Percentiles rank a stretch among this genome's conserved stretches.
Conservation (phyloP, 2,329 filamentous ascomycete genomes). For the Monosporascus sp. region DNA sequence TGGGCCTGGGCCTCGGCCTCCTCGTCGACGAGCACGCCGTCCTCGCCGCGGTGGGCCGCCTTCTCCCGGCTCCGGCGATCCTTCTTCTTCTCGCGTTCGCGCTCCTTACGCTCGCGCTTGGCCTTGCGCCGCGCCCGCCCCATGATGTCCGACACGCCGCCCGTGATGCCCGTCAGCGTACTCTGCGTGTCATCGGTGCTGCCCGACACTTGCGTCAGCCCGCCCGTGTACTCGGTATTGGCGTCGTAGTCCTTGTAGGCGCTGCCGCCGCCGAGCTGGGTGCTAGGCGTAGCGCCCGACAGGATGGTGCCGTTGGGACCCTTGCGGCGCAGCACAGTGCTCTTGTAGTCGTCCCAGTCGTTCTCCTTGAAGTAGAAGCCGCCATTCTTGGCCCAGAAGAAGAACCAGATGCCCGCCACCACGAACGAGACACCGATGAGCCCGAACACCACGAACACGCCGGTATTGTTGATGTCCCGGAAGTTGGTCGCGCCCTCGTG, state of each 20-base stretch:
- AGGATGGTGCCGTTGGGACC: constrained; percentile 86
- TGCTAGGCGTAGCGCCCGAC: constrained; percentile 75
- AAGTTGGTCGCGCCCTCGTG: constrained; percentile 46
- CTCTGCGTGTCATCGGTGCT: constrained; percentile 40
- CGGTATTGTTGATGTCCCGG: constrained; percentile 57
- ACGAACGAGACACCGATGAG: constrained; percentile 76
- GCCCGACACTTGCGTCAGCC: constrained; percentile 27
- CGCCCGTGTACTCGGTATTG: constrained; percentile 34
- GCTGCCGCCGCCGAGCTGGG: constrained; percentile 81
- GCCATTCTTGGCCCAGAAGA: constrained; percentile 96
- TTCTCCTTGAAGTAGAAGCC: constrained; percentile 80
- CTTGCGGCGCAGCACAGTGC: constrained; percentile 81
- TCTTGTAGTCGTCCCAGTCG: constrained; percentile 99
- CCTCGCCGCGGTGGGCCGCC: constrained; percentile 44
- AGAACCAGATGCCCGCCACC: constrained; percentile 83
- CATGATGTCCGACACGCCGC: constrained; percentile 49
- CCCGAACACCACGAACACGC: constrained; percentile 80
- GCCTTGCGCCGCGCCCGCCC: constrained; percentile 52
- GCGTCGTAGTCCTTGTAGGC: constrained; percentile 67
- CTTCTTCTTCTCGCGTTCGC: constrained; percentile 38
- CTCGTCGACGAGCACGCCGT: constrained; percentile 59
- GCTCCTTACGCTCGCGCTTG: constrained; percentile 47
- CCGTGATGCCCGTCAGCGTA: constrained; percentile 53
- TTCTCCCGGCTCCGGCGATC: constrained; percentile 25
- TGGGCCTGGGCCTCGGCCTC: constrained; percentile 58